These are phyloP conservation scores for Escallonia rubra DNA, from an alignment of 129 eudicot genomes.

Conservation along the genomic window DNA sequence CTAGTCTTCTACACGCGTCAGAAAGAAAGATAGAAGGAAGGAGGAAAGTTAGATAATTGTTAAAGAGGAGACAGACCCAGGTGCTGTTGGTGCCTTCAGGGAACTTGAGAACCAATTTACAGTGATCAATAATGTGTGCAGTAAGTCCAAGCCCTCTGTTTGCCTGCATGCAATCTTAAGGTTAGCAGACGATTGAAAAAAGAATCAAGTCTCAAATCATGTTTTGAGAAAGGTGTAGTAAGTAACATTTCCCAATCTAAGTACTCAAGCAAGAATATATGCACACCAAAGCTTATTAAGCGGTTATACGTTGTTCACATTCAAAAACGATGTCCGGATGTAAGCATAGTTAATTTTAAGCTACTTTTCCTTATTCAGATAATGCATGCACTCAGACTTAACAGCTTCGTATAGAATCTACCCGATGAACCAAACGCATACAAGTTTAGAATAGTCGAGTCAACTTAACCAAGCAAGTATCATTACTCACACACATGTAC, in stretches of 20 bases:
- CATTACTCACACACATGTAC: neutral
- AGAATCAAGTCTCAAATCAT: neutral
- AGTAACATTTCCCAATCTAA: neutral
- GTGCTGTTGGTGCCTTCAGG: constrained; percentile 94
- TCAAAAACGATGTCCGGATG: neutral
- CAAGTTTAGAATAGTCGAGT: too few species aligned
- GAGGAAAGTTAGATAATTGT: neutral
- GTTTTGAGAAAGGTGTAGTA: neutral
- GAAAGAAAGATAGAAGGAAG: neutral
- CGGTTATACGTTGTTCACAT: neutral
- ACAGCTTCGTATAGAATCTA: neutral
- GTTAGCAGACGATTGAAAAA: neutral
- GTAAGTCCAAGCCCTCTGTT: constrained; percentile 97
- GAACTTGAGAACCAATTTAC: constrained; percentile 85
- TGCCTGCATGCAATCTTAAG: constrained; percentile 48
- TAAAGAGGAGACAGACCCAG: constrained; percentile 53
- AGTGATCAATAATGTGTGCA: constrained; percentile 82
- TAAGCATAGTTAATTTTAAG: neutral
- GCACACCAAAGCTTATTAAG: too few species aligned
- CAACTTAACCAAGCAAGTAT: neutral
- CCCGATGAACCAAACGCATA: neutral
- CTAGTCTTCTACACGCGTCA: neutral
- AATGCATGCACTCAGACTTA: neutral
- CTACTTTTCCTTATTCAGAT: neutral
- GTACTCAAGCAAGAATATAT: neutral